A percentile compares a stretch with the other conserved stretches of the same genome.
Conservation (phyloP, 2,329 filamentous ascomycete species). For the Trichoderma pleuroti region DNA sequence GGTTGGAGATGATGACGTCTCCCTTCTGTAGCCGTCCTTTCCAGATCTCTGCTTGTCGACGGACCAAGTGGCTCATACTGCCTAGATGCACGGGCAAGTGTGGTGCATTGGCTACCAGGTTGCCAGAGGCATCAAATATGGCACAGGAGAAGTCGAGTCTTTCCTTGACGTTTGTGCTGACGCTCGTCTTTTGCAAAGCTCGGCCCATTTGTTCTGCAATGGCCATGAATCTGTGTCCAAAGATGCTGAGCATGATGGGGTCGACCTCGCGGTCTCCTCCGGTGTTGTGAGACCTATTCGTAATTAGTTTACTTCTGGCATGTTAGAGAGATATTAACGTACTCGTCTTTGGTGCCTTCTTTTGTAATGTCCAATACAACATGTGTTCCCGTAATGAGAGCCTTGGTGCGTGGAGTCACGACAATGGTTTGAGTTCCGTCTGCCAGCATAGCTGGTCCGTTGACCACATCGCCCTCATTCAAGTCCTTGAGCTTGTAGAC, state of each 20-base stretch:
- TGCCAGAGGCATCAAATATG: conserved; percentile 71
- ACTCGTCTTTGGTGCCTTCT: conserved; percentile 39
- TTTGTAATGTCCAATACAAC: conserved; percentile 81
- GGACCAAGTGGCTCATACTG: conserved; percentile 78
- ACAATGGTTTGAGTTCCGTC: conserved; percentile 91
- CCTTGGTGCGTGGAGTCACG: conserved; percentile 72
- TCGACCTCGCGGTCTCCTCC: conserved; percentile 50
- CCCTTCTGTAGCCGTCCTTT: conserved; percentile 71
- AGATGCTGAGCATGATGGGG: conserved; percentile 75
- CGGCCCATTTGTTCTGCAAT: conserved; percentile 83
- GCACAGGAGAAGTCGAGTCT: conserved; percentile 80
- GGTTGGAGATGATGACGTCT: conserved; percentile 79
- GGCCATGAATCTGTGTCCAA: conserved; percentile 80
- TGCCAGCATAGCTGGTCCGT: conserved; percentile 80
- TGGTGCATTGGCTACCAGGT: conserved; percentile 73
- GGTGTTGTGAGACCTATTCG: conserved; percentile 22
- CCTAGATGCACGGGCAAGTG: conserved; percentile 78
- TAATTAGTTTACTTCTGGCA: neutral
- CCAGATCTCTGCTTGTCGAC: conserved; percentile 76
- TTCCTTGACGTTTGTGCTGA: conserved; percentile 80
- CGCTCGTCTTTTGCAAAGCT: conserved; percentile 74
- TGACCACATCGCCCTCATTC: conserved; percentile 65
- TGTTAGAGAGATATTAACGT: conserved; percentile 16
- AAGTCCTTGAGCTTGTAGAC: conserved; percentile 80
- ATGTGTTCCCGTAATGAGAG: conserved; percentile 77